A percentile compares a stretch with the other conserved stretches of the same genome.
These are phyloP conservation scores for Fomitopsis palustris DNA, from an alignment of 1,284 basidiomycete genomes.

Conservation along the genomic window DNA sequence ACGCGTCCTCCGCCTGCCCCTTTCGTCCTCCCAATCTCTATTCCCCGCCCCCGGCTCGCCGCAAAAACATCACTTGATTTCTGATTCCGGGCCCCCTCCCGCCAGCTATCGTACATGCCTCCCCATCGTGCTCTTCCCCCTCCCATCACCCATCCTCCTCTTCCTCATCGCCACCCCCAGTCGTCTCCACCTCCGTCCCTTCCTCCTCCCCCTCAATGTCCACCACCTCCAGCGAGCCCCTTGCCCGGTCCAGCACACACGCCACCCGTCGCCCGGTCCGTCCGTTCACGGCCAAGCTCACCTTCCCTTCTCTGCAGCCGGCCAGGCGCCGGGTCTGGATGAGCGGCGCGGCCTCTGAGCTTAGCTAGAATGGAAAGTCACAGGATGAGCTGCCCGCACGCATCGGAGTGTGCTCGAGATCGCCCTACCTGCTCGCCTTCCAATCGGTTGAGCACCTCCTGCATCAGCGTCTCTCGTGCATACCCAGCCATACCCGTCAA, in stretches of 20 bases:
- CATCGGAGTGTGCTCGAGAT: constrained; percentile 1
- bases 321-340: constrained; percentile 53
- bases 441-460: constrained; percentile 49
- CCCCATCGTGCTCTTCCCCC: constrained; percentile 3
- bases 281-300: constrained; percentile 70
- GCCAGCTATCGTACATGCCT: constrained; percentile 4
- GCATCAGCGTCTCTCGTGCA: constrained; percentile 61
- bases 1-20: constrained; percentile 12
- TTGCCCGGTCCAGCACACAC: constrained; percentile 63
- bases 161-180: constrained; percentile 6
- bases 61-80: not conserved
- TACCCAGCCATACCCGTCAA: constrained; percentile 42
- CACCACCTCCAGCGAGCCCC: constrained; percentile 62
- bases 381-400: constrained; percentile 11
- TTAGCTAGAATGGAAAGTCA: constrained; percentile 37
- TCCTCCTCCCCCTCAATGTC: constrained; percentile 72
- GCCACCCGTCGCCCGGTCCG: constrained; percentile 67
- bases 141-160: constrained; percentile 7
- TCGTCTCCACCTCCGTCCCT: constrained; percentile 33
- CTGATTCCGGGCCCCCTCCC: not conserved
- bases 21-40: constrained; percentile 3
- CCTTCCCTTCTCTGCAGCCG: constrained; percentile 46
- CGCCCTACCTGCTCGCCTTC: constrained; percentile 46
- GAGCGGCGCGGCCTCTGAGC: constrained; percentile 47
- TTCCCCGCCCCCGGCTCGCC: constrained; percentile 3